Base-by-base conservation (phyloP, 306 rosid species). In the Lagenaria siceraria region DNA sequence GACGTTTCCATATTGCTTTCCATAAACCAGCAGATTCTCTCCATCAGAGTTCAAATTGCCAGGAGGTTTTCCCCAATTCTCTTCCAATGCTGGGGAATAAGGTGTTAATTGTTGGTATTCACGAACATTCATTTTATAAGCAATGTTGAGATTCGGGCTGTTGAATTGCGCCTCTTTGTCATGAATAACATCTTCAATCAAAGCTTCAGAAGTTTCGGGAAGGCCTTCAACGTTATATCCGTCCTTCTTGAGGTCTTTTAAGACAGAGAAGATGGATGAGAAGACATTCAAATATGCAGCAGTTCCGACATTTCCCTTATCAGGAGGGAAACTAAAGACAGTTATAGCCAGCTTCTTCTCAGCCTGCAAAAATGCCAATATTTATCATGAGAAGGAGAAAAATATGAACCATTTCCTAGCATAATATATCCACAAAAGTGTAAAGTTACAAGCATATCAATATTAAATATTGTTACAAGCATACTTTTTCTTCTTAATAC, bases 81-180 rank as follows among this genome's bases (percentile, higher is more conserved):
- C 99, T 82, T 95, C 99, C 79, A 92, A 77, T 18, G 93, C 87
- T n/a, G 90, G 5, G 46, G 98, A 80, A 71, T 92, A 92, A 29
- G 99, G 96, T 79, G 99, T 96, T 64, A 96, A 80, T 22, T 63
- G 75, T 80, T 92, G 97, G 84, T 96, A 92, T 75, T 96, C 98
- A 2, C 96, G 92, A 42, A 90, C 92, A 7, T 77, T 87, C 99
- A 96, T 96, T 82, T 96, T 96, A 87, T 96, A 96, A 60, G 96
- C 98, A 18, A 96, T 64, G 71, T 92, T 96, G 54, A 96, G 89
- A 85, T 89, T 92, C 21, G 99, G 99, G 83, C 97, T 92, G 86
- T 96, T 96, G 85, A 96, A 96, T 80, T 96, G 99, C 25, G 98
- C 99, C 83, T 96, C 99, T 84, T 92, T 96, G 89, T 96, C 99